Base-by-base conservation (phyloP, 768 basidiomycete genomes). In the Hericium erinaceus region DNA sequence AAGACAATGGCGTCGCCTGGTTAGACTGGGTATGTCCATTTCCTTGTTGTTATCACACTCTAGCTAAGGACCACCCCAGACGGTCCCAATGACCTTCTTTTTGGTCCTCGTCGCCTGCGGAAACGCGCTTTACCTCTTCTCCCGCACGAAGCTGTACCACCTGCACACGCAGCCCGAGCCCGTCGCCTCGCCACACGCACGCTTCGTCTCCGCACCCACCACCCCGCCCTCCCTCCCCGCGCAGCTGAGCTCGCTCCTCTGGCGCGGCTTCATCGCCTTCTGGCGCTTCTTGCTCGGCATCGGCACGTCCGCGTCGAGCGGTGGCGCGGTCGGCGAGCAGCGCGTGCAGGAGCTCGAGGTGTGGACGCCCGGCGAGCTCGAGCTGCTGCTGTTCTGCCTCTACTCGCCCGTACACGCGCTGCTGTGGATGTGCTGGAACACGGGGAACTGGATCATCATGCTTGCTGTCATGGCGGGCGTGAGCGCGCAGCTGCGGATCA, bases 321-420 rank as follows among this genome's bases (percentile, higher is more conserved):
- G 53, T 18, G 48, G 50, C 26, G 52, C 57, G 28, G 60, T 57
- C 26, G 57, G 48, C 4, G 59, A 48, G n/a, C 57, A 58, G 28
- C 75, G 77, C 48, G 79, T 92, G n/a, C 89, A 90, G 66, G 84
- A 89, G 66, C 70, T 93, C 53, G 83, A 88, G 54, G 77, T 87
- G 50, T 93, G 91, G 91, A 74, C 77, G 12, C 90, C 92, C 2
- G 83, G 81, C 18, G 82, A 84, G 61, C 70, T 88, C 41, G 88
- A 92, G 66, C 74, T 81, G 60, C 77, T 76, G 61, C 72, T 93
- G 33, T 85, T 93, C 60, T 77, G 79, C 44, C 69, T 90, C 24
- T 93, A 92, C 70, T 92, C 90, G 1, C 91, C 91, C 41, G 82
- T 78, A 13, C 89, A 92, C 63, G 76, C 79, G 1, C 66, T 89